Evolutionary conservation across 169 alveolate species (phyloP).

Genomic region (Amoebophrya sp.): DNA sequence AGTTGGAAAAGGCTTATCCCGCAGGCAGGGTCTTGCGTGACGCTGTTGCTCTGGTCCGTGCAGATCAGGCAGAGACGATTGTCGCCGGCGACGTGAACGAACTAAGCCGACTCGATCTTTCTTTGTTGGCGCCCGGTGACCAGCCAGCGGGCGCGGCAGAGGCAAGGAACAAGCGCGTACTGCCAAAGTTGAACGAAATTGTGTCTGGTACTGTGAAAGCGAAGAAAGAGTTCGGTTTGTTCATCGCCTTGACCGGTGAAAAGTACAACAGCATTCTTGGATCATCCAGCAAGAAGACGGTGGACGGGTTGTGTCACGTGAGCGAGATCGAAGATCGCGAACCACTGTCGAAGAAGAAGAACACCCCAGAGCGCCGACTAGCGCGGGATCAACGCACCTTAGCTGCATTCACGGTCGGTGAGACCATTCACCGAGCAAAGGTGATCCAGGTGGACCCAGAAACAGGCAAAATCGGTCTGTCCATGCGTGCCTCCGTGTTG

Average conservation of each 20-base stretch:
- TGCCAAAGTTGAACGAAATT: neutral
- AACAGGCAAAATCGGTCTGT: neutral
- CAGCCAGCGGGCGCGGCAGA: neutral
- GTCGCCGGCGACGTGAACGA: neutral
- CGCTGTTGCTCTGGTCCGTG: neutral
- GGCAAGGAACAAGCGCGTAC: neutral
- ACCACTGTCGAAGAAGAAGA: conserved; percentile 2
- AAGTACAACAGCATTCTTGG: no score
- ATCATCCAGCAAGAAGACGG: no score
- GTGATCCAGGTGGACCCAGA: neutral
- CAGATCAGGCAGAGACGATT: neutral
- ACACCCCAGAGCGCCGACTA: neutral
- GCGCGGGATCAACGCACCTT: neutral
- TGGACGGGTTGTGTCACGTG: conserved; percentile 18
- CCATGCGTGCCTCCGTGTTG: neutral
- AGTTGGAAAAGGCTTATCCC: neutral
- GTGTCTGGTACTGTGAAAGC: neutral
- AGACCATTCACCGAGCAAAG: neutral
- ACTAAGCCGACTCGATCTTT: neutral
- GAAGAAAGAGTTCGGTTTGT: conserved; percentile 6
- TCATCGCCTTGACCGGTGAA: neutral
- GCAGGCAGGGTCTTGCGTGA: neutral
- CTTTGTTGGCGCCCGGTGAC: neutral
- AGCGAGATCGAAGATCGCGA: neutral
- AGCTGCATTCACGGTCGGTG: neutral